These are phyloP conservation scores for Kluyveromyces sp. DNA, from an alignment of 1,139 yeast species.

Conservation along the genomic window DNA sequence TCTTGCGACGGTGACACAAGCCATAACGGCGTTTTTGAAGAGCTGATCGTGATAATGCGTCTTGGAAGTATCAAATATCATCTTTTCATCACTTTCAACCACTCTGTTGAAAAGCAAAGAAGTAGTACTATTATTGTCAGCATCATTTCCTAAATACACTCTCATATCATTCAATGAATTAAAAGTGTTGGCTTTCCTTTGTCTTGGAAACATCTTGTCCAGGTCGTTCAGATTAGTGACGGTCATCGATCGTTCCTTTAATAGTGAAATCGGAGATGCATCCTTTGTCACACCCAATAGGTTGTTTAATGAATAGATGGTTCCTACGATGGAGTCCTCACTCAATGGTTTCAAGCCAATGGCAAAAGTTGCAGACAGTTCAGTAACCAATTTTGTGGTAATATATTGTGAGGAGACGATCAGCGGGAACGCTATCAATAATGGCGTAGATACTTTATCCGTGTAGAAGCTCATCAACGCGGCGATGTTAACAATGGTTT, in stretches of 20 bases:
- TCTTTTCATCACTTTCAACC: neutral
- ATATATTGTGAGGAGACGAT: slow-evolving; percentile 29
- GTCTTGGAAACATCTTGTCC: slow-evolving; percentile 16
- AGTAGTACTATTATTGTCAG: slow-evolving; percentile 4
- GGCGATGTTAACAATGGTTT: slow-evolving; percentile 31
- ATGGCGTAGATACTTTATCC: slow-evolving; percentile 26
- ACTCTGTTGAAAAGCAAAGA: slow-evolving; percentile 1
- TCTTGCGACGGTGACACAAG: slow-evolving; percentile 65
- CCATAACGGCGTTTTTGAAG: slow-evolving; percentile 58
- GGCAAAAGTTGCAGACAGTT: slow-evolving; percentile 37
- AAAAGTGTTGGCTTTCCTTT: slow-evolving; percentile 17
- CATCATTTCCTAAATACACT: neutral
- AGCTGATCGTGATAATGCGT: slow-evolving; percentile 19
- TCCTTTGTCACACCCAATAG: slow-evolving; percentile 54
- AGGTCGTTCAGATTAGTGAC: slow-evolving; percentile 11
- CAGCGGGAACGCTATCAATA: slow-evolving; percentile 30
- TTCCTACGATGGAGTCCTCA: slow-evolving; percentile 81
- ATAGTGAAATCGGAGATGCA: slow-evolving; percentile 29
- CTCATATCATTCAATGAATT: slow-evolving; percentile 4
- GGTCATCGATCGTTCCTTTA: slow-evolving; percentile 33
- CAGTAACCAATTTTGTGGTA: slow-evolving; percentile 22
- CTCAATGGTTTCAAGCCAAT: slow-evolving; percentile 39
- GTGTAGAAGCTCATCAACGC: slow-evolving; percentile 29
- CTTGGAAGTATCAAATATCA: slow-evolving; percentile 6
- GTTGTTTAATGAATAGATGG: slow-evolving; percentile 78